Conservation (phyloP, 108 stramenopile species). For the Asterionellopsis glacialis region DNA sequence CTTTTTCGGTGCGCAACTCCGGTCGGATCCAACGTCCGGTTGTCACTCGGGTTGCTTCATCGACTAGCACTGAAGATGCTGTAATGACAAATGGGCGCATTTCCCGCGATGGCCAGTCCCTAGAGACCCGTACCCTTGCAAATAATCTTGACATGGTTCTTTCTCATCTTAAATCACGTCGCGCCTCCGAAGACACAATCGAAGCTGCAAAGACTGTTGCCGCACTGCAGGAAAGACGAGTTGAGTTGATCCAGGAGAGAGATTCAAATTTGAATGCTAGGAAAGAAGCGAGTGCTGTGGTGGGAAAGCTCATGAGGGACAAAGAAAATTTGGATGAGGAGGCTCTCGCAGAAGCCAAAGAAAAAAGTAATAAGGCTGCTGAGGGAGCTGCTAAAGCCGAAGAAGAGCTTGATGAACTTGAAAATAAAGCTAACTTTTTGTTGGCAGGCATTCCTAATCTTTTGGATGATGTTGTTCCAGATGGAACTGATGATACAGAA, state of each 20-base stretch:
- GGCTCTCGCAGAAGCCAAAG: conserved; percentile 54
- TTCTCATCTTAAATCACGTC: conserved; percentile 72
- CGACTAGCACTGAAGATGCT: too few relatives aligned
- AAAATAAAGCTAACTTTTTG: conserved; percentile 59
- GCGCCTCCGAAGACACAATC: conserved; percentile 61
- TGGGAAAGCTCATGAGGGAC: conserved; percentile 66
- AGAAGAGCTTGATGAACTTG: conserved; percentile 52
- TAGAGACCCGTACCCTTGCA: conserved; percentile 61
- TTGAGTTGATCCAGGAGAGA: conserved; percentile 61
- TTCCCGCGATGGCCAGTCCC: conserved; percentile 42
- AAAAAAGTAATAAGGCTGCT: conserved; percentile 37
- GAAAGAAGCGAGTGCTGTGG: conserved; percentile 63
- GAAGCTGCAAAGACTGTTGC: conserved; percentile 62
- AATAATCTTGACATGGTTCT: conserved; percentile 59
- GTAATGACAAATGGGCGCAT: conserved; percentile 15
- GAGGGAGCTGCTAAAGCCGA: conserved; percentile 56
- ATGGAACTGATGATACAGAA: conserved; percentile 76
- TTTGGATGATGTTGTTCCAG: conserved; percentile 86
- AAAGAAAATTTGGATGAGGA: conserved; percentile 12
- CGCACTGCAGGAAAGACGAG: conserved; percentile 41
- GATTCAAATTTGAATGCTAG: conserved; percentile 66
- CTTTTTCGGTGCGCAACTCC: too few relatives aligned
- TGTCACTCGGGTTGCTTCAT: too few relatives aligned
- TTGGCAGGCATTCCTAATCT: conserved; percentile 89
- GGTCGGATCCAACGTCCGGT: too few relatives aligned